Conservation (phyloP, 148 eudicot species). For the Fallopia convolvulus region DNA sequence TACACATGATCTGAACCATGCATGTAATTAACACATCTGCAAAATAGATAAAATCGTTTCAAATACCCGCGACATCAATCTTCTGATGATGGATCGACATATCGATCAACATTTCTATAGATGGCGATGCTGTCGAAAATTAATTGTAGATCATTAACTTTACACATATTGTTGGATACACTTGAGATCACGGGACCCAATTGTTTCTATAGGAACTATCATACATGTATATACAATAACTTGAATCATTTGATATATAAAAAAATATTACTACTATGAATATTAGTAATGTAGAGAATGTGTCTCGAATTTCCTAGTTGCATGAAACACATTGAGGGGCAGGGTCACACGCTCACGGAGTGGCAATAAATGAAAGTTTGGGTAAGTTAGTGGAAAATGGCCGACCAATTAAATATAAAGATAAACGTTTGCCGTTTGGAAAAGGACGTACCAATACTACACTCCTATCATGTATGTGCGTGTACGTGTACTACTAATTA, state of each 20-base stretch:
- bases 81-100: not conserved
- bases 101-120: not conserved
- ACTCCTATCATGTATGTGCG: not conserved
- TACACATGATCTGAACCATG: too few relatives aligned
- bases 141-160: not conserved
- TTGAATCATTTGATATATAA: not conserved
- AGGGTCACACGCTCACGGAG: not conserved
- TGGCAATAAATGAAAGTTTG: not conserved
- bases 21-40: not conserved
- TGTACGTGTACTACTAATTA: not conserved
- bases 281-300: not conserved
- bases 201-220: not conserved
- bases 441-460: not conserved
- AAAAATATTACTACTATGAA: not conserved
- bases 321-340: not conserved
- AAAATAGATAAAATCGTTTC: not conserved
- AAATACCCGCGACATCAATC: not conserved
- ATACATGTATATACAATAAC: not conserved
- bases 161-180: not conserved
- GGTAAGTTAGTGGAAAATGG: not conserved
- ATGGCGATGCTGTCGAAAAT: not conserved
- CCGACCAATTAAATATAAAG: not conserved
- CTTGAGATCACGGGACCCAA: not conserved
- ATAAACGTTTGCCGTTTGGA: not conserved
- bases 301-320: not conserved